phyloP scores from a whole-genome alignment of 495 filamentous ascomycete species.

The Aspergillus coremiiformis region DNA sequence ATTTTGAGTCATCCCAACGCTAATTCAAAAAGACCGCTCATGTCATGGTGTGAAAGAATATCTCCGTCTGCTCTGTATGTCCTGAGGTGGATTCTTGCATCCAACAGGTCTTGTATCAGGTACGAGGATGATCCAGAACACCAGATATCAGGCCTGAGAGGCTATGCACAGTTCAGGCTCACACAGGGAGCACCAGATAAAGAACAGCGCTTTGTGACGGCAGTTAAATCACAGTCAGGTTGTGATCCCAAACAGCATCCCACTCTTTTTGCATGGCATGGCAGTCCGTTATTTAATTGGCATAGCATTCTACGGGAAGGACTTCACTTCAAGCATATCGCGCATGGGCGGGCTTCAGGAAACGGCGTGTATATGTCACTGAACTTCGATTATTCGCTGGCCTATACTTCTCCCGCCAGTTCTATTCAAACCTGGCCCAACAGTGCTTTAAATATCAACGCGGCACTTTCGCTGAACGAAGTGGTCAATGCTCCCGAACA shows the following conservation, averaged over 20 bases:
- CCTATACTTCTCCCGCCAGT: constrained; percentile 36
- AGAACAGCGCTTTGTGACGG: constrained; percentile 68
- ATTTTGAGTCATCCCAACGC: constrained; percentile 34
- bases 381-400: constrained; percentile 47
- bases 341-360: constrained; percentile 64
- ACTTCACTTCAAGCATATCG: constrained; percentile 57
- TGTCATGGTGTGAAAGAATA: constrained; percentile 54
- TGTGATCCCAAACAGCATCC: constrained; percentile 42
- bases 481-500: constrained; percentile 67
- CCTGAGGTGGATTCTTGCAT: constrained; percentile 85
- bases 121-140: constrained; percentile 44
- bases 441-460: constrained; percentile 50
- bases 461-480: constrained; percentile 75
- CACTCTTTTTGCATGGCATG: constrained; percentile 80
- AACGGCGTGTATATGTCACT: constrained; percentile 76
- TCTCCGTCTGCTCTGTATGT: constrained; percentile 60
- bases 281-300: constrained; percentile 73
- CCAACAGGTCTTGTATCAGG: constrained; percentile 80
- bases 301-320: constrained; percentile 83
- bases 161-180: constrained; percentile 77
- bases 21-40: constrained; percentile 35
- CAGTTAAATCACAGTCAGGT: constrained; percentile 44
- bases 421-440: constrained; percentile 47
- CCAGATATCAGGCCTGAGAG: constrained; percentile 55
- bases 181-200: constrained; percentile 88